These are phyloP conservation scores for Fusarium tjaetaba DNA, from an alignment of 2,329 filamentous ascomycete species.

Conservation along the genomic window DNA sequence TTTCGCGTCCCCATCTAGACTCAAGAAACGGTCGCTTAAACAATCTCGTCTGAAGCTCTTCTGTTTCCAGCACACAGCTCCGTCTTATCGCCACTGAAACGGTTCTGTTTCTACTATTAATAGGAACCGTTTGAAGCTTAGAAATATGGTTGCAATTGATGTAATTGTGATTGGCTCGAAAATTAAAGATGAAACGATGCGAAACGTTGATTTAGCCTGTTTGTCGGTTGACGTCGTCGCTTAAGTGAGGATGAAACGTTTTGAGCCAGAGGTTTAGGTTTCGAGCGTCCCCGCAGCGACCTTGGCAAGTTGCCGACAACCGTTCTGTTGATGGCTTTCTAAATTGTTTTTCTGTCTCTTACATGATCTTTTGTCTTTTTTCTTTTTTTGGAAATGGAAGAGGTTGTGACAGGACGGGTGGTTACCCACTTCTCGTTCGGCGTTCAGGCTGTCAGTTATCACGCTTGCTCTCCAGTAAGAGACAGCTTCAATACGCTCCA, in stretches of 20 bases:
- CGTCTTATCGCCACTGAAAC: neutral
- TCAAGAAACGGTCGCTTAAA: neutral
- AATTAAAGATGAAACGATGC: neutral
- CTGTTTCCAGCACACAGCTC: neutral
- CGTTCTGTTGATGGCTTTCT: too few relatives aligned
- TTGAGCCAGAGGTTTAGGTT: neutral
- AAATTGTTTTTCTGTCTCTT: too few relatives aligned
- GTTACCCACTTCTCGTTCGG: too few relatives aligned
- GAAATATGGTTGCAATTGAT: neutral
- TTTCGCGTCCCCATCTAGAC: neutral
- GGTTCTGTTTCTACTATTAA: constrained; percentile 9
- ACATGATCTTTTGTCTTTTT: too few relatives aligned
- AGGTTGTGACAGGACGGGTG: too few relatives aligned
- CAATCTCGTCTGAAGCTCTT: neutral
- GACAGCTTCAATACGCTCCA: accelerated
- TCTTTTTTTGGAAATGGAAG: too few relatives aligned
- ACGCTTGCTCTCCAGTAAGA: accelerated
- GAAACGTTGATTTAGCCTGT: neutral
- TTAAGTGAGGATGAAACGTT: neutral
- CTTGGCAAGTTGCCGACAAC: neutral
- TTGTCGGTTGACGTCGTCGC: neutral
- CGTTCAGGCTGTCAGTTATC: too few relatives aligned
- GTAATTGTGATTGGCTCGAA: neutral
- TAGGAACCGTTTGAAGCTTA: neutral
- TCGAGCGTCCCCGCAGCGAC: neutral